phyloP scores from a whole-genome alignment of 1,284 basidiomycete species.

The Termitomyces sp. region DNA sequence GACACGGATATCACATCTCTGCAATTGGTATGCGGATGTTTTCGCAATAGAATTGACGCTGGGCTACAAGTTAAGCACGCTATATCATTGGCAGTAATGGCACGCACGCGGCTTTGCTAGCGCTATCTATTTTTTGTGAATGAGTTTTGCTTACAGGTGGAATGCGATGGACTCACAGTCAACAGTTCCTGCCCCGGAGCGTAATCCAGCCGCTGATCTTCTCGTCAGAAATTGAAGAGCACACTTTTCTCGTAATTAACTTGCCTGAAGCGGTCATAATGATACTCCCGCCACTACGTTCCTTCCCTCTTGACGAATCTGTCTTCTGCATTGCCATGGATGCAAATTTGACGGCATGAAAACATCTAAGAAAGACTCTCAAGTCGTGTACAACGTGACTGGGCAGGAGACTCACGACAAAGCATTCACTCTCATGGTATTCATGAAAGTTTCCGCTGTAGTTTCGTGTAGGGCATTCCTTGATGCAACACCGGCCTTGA shows the following conservation, averaged over 20 bases:
- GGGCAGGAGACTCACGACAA: conserved; percentile 56
- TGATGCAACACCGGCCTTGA: conserved; percentile 61
- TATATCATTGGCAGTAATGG: not conserved
- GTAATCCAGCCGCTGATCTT: conserved; percentile 71
- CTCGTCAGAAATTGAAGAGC: conserved; percentile 2
- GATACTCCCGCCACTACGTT: conserved; percentile 73
- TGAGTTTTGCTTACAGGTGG: not conserved
- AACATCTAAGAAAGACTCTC: conserved; percentile 51
- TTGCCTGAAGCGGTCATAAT: conserved; percentile 84
- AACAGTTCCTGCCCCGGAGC: conserved; percentile 79
- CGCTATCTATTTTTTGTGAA: conserved; percentile 57
- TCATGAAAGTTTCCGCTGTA: conserved; percentile 65
- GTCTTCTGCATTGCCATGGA: conserved; percentile 75
- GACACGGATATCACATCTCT: conserved; percentile 78
- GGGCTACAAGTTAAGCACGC: not conserved
- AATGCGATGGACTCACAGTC: conserved; percentile 59
- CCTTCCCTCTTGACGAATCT: conserved; percentile 63
- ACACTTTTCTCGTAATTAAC: conserved; percentile 19
- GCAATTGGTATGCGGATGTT: conserved; percentile 77
- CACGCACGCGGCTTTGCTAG: conserved; percentile 84
- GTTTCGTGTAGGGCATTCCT: conserved; percentile 48
- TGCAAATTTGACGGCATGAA: conserved; percentile 86
- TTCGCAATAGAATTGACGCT: conserved; percentile 86
- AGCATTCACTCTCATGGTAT: conserved; percentile 76
- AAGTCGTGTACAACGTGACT: not conserved